A percentile compares a stretch with the other conserved stretches of the same genome.
These are phyloP conservation scores for Solanum paucissectum DNA, from an alignment of 257 asterid genomes.

Conservation along the genomic window DNA sequence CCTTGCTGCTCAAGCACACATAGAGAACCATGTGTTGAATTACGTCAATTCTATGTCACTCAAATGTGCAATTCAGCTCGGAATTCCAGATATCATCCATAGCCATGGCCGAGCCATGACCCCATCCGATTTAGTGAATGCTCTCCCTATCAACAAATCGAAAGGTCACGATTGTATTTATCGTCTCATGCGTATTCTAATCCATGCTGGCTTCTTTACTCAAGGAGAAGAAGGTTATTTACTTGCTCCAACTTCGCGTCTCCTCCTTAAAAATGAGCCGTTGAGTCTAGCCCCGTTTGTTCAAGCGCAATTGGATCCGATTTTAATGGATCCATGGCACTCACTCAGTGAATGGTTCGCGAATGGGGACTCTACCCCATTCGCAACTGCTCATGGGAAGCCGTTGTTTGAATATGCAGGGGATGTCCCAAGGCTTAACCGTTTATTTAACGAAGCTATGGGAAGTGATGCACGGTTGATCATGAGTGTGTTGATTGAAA, in stretches of 20 bases:
- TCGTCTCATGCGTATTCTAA: neutral
- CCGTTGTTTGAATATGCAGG: neutral
- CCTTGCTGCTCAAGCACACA: constrained; percentile 13
- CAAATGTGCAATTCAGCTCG: constrained; percentile 11
- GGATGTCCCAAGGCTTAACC: neutral
- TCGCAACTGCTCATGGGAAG: neutral
- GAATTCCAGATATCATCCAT: constrained; percentile 13
- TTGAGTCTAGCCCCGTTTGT: neutral
- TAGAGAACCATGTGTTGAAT: constrained; percentile 4
- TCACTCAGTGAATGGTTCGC: neutral
- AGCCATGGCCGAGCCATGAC: constrained; percentile 1
- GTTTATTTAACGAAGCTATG: neutral
- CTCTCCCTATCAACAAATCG: neutral
- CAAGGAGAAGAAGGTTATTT: neutral
- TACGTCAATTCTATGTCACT: constrained; percentile 12
- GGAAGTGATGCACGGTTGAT: neutral
- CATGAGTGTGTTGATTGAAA: neutral
- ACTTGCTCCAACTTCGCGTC: neutral
- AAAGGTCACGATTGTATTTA: neutral
- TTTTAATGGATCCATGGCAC: neutral
- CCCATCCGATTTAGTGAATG: neutral
- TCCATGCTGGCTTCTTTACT: constrained; percentile 4
- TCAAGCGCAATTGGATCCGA: neutral
- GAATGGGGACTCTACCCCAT: neutral
- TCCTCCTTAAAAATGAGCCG: constrained; percentile 1